These are phyloP conservation scores for Diplodia intermedia DNA, from an alignment of 2,329 filamentous ascomycete genomes.

Conservation along the genomic window DNA sequence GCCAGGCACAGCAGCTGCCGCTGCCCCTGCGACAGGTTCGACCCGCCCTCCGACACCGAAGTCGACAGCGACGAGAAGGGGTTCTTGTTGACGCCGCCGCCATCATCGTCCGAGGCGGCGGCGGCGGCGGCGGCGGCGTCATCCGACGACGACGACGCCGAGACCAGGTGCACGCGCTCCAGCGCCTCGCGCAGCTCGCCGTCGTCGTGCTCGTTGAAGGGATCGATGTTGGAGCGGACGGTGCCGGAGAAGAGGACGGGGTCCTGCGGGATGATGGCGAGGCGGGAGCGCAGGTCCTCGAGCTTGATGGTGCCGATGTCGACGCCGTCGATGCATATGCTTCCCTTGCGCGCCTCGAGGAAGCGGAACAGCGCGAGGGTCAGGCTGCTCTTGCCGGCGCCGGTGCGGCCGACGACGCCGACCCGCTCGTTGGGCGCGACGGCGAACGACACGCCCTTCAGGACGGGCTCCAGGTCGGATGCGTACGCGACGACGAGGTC, in stretches of 20 bases:
- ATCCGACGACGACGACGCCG: not conserved
- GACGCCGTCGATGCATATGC: slow-evolving; percentile 72
- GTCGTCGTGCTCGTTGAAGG: slow-evolving; percentile 74
- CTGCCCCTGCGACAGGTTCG: slow-evolving; percentile 38
- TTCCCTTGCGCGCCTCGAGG: slow-evolving; percentile 58
- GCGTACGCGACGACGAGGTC: slow-evolving; percentile 77
- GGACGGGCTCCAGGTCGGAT: slow-evolving; percentile 71
- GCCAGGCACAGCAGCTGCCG: slow-evolving; percentile 39
- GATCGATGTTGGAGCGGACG: slow-evolving; percentile 76
- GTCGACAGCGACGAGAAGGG: slow-evolving; percentile 35
- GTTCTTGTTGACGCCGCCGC: slow-evolving; percentile 34
- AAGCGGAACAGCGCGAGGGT: slow-evolving; percentile 81
- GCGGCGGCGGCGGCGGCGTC: no score
- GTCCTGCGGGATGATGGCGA: slow-evolving; percentile 84
- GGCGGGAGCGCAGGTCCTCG: slow-evolving; percentile 71
- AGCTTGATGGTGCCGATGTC: slow-evolving; percentile 77
- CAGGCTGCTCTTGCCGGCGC: slow-evolving; percentile 78
- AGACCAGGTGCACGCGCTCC: slow-evolving; percentile 71
- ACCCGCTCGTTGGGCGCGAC: slow-evolving; percentile 72
- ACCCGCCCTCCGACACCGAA: slow-evolving; percentile 35
- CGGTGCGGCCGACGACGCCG: slow-evolving; percentile 71
- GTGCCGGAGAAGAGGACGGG: slow-evolving; percentile 84
- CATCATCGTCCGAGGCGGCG: not conserved
- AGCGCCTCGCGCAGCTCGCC: slow-evolving; percentile 73
- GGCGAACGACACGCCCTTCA: slow-evolving; percentile 72